phyloP scores from a whole-genome alignment of 2,329 filamentous ascomycete species.

The Xenoacremonium recifei region DNA sequence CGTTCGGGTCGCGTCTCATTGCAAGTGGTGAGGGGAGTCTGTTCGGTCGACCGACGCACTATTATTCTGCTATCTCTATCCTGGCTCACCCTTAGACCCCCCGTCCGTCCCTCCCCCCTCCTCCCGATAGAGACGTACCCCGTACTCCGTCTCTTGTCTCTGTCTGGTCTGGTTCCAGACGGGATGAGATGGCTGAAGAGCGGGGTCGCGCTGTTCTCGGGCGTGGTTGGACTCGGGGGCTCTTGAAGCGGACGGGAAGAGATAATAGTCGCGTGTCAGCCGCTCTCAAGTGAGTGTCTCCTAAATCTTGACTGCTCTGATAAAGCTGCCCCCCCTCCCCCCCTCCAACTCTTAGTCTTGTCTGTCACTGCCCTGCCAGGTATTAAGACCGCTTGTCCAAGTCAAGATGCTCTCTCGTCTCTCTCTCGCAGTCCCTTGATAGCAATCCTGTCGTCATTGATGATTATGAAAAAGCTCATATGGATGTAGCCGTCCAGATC shows the following conservation, averaged over 20 bases:
- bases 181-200: no score
- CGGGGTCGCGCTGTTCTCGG: no score
- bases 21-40: background rate
- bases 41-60: background rate
- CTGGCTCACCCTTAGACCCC: no score
- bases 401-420: background rate
- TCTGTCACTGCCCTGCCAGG: background rate
- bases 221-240: no score
- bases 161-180: no score
- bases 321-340: no score
- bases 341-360: no score
- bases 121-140: no score
- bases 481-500: slow-evolving; percentile 52
- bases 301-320: background rate
- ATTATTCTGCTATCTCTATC: background rate
- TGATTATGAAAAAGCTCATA: slow-evolving; percentile 28
- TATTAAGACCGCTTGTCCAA: no score
- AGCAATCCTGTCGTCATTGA: background rate
- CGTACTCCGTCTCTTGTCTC: no score
- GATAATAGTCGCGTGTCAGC: slow-evolving; percentile 5
- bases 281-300: slow-evolving; percentile 10
- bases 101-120: no score
- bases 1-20: background rate
- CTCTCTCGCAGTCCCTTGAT: slow-evolving; percentile 2
- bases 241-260: no score